A percentile compares a stretch with the other conserved stretches of the same genome.
These are phyloP conservation scores for Atkinsonella hypoxylon DNA, from an alignment of 2,329 filamentous ascomycete species.

Conservation along the genomic window DNA sequence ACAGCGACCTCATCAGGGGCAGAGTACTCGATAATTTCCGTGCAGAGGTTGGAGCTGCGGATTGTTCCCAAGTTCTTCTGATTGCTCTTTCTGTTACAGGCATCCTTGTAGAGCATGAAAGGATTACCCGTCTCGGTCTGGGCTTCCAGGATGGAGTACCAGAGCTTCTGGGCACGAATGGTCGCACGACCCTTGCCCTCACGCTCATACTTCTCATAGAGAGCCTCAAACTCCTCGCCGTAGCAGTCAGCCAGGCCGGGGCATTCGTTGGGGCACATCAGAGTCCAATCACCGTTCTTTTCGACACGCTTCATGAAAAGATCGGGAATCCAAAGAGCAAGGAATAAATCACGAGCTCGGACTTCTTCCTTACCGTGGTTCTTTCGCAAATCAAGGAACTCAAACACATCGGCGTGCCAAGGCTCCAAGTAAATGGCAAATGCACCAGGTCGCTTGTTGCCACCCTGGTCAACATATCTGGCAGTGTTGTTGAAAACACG, in stretches of 20 bases:
- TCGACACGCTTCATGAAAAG: slow-evolving; percentile 99
- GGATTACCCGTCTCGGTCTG: slow-evolving; percentile 98
- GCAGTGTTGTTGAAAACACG: slow-evolving; percentile 99
- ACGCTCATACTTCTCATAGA: slow-evolving; percentile 87
- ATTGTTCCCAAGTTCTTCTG: slow-evolving; percentile 99
- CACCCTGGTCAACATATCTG: slow-evolving; percentile 95
- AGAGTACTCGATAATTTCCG: slow-evolving; percentile 95
- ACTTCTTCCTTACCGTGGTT: slow-evolving; percentile 99
- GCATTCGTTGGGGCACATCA: slow-evolving; percentile 97
- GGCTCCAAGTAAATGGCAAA: slow-evolving; percentile 99
- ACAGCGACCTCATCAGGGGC: slow-evolving; percentile 97
- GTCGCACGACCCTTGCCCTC: slow-evolving; percentile 82
- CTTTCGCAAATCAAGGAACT: slow-evolving; percentile 96
- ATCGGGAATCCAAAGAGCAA: slow-evolving; percentile 96
- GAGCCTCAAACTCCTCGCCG: slow-evolving; percentile 89
- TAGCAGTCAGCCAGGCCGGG: slow-evolving; percentile 93
- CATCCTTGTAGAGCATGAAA: slow-evolving; percentile 99
- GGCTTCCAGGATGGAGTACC: slow-evolving; percentile 96
- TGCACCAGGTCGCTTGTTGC: slow-evolving; percentile 96
- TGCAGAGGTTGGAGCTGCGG: slow-evolving; percentile 96
- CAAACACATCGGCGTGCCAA: slow-evolving; percentile 96
- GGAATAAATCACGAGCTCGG: slow-evolving; percentile 92
- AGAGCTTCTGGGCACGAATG: slow-evolving; percentile 95
- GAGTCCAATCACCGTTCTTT: slow-evolving; percentile 90
- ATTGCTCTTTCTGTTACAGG: slow-evolving; percentile 98